These are phyloP conservation scores for Trichoderma breve DNA, from an alignment of 2,329 filamentous ascomycete genomes.

Conservation along the genomic window DNA sequence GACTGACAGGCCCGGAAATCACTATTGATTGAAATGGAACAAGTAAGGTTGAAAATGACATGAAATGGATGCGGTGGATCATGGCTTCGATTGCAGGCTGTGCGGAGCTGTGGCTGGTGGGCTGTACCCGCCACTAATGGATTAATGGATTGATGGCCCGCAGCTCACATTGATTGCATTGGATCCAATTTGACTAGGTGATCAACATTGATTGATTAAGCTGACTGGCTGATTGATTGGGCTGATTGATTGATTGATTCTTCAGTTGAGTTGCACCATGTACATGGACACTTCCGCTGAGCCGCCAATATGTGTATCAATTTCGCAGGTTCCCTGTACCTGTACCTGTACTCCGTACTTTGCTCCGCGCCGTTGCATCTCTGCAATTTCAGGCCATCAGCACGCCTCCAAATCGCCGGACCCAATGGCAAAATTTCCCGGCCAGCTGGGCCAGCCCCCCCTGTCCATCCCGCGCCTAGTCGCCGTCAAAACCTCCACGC, in stretches of 20 bases:
- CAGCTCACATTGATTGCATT: background rate
- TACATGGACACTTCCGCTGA: too few species aligned
- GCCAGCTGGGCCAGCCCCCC: constrained; percentile 7
- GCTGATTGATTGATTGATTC: background rate
- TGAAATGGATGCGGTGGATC: background rate
- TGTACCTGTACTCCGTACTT: background rate
- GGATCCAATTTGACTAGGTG: background rate
- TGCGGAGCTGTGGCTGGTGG: background rate
- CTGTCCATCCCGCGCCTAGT: constrained; percentile 11
- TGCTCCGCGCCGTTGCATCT: background rate
- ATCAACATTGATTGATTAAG: background rate
- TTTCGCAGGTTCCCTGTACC: background rate
- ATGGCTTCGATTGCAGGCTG: background rate
- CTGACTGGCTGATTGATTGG: background rate
- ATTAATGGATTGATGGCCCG: background rate
- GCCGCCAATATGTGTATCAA: background rate
- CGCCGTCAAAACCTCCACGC: constrained; percentile 19
- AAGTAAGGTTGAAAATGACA: background rate
- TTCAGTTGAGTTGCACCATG: background rate
- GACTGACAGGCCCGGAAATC: background rate
- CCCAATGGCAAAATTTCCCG: constrained; percentile 21
- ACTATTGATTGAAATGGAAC: background rate
- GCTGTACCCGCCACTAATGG: background rate
- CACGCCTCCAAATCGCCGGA: background rate
- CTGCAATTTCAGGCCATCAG: background rate